phyloP scores from a whole-genome alignment of 495 filamentous ascomycete genomes.

The Choiromyces venosus region DNA sequence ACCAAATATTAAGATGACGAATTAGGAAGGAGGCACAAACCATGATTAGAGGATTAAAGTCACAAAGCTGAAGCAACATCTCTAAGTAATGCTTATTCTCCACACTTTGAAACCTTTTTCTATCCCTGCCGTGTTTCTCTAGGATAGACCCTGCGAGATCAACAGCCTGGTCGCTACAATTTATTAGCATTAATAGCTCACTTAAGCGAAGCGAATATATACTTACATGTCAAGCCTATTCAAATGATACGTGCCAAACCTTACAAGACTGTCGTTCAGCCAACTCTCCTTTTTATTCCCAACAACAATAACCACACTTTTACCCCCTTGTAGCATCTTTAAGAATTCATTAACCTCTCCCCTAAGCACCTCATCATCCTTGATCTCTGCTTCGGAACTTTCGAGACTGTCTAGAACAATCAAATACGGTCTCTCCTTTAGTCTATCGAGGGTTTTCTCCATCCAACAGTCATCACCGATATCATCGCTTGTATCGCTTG shows the following conservation, averaged over 20 bases:
- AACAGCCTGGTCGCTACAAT: conserved; percentile 1
- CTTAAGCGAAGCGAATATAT: not conserved
- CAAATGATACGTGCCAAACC: conserved; percentile 22
- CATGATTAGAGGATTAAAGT: conserved; percentile 28
- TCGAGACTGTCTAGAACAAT: conserved; percentile 30
- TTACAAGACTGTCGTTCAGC: conserved; percentile 26
- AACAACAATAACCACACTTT: conserved; percentile 20
- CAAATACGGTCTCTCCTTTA: conserved; percentile 21
- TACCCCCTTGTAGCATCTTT: conserved; percentile 20
- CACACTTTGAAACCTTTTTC: conserved; percentile 11
- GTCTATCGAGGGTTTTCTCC: conserved; percentile 10
- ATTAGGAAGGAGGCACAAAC: conserved; percentile 11
- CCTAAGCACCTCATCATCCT: conserved; percentile 16
- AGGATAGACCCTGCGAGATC: conserved; percentile 12
- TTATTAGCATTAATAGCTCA: not conserved
- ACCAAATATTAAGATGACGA: not conserved
- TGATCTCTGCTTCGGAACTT: conserved; percentile 16
- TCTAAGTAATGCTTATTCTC: conserved; percentile 19
- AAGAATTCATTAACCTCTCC: conserved; percentile 29
- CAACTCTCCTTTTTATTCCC: conserved; percentile 25
- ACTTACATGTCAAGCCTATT: conserved; percentile 9
- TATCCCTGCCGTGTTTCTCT: conserved; percentile 10
- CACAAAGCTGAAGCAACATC: conserved; percentile 17
- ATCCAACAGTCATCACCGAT: conserved; percentile 18
- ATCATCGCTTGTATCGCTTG: conserved; percentile 8